Evolutionary conservation across 1,284 basidiomycete genomes (phyloP).

Genomic region (Ceratobasidium sp.): DNA sequence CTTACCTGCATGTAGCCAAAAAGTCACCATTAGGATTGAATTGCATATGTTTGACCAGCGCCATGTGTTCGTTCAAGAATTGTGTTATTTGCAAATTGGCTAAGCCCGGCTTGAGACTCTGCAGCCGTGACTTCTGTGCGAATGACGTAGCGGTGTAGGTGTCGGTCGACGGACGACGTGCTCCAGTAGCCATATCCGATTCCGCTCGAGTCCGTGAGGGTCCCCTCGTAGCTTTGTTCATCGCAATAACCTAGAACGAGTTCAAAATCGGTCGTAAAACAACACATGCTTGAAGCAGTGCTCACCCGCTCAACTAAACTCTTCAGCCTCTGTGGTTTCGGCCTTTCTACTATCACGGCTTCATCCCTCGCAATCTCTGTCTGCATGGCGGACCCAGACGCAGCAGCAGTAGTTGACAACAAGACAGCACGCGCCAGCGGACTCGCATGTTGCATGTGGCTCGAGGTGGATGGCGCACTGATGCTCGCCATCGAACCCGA

Average conservation of each 20-base stretch:
- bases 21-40: slow-evolving; percentile 77
- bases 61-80: slow-evolving; percentile 73
- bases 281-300: not conserved
- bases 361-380: too few species aligned
- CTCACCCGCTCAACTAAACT: slow-evolving; percentile 32
- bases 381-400: too few species aligned
- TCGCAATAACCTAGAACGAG: slow-evolving; percentile 18
- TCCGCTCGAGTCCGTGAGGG: slow-evolving; percentile 56
- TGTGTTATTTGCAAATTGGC: slow-evolving; percentile 69
- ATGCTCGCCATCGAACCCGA: too few species aligned
- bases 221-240: slow-evolving; percentile 1
- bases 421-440: too few species aligned
- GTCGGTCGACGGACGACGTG: slow-evolving; percentile 58
- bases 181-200: slow-evolving; percentile 13
- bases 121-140: slow-evolving; percentile 54
- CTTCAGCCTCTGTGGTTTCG: slow-evolving; percentile 21
- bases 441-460: too few species aligned
- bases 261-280: not conserved
- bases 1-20: slow-evolving; percentile 75
- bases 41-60: slow-evolving; percentile 75
- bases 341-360: not conserved
- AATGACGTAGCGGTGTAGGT: slow-evolving; percentile 11
- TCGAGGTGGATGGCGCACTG: too few species aligned
- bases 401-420: too few species aligned
- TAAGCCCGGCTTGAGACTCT: slow-evolving; percentile 67